Evolutionary conservation across 768 basidiomycete genomes (phyloP).

Genomic region (Udeniomyces megalosporus): DNA sequence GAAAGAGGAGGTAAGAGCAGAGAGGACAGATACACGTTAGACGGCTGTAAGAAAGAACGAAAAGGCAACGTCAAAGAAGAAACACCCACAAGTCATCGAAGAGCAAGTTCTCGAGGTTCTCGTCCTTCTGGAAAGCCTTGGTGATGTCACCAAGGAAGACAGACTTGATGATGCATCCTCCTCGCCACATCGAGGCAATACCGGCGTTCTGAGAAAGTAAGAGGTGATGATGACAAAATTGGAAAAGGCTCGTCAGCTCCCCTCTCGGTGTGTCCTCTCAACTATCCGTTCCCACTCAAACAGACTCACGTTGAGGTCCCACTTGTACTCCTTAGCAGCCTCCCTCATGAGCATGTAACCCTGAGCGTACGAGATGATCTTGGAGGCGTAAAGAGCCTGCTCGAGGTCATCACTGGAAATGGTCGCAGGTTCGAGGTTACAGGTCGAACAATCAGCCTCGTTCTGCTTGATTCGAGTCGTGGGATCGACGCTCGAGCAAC

Average conservation of each 20-base stretch:
- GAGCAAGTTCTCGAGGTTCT: conserved; percentile 72
- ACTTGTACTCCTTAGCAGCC: conserved; percentile 63
- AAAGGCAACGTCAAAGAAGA: conserved; percentile 18
- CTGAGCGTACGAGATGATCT: conserved; percentile 98
- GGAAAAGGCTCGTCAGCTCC: too few species aligned
- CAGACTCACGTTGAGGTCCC: conserved; percentile 29
- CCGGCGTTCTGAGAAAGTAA: conserved; percentile 55
- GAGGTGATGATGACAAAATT: too few species aligned
- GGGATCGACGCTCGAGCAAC: not conserved
- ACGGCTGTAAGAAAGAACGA: not conserved
- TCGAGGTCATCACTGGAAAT: conserved; percentile 54
- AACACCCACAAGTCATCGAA: conserved; percentile 58
- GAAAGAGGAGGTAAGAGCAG: not conserved
- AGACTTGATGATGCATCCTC: conserved; percentile 94
- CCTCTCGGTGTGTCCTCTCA: too few species aligned
- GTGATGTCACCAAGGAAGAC: conserved; percentile 93
- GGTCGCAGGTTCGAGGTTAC: not conserved
- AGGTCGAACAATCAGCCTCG: not conserved
- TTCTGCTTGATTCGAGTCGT: not conserved
- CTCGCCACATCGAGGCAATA: conserved; percentile 98
- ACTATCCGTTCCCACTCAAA: too few species aligned
- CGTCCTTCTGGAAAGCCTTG: conserved; percentile 70
- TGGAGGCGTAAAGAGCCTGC: conserved; percentile 96
- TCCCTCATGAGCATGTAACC: conserved; percentile 99
- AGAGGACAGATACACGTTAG: too few species aligned